Conservation (phyloP, 2,329 filamentous ascomycete species). For the Juglanconis juglandina region DNA sequence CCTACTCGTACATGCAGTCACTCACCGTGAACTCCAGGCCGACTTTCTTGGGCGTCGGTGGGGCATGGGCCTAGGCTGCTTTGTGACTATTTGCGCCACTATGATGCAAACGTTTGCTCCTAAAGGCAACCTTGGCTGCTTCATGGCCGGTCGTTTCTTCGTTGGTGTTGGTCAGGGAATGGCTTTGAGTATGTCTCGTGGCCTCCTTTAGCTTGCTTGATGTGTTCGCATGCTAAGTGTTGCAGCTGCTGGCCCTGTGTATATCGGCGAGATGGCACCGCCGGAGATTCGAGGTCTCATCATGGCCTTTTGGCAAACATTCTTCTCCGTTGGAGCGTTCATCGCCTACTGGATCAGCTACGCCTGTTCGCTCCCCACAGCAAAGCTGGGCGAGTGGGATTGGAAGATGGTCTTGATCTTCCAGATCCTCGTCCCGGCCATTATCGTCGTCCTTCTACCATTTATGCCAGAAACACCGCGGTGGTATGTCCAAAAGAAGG, state of each 20-base stretch:
- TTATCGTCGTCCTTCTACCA: conserved; percentile 60
- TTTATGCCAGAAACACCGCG: conserved; percentile 67
- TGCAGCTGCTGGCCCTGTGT: conserved; percentile 60
- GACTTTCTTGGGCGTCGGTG: conserved; percentile 60
- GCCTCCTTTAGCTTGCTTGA: conserved; percentile 4
- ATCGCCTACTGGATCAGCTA: conserved; percentile 66
- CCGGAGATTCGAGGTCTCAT: conserved; percentile 62
- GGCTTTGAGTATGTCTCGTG: conserved; percentile 39
- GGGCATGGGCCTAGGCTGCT: conserved; percentile 63
- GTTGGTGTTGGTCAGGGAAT: conserved; percentile 70
- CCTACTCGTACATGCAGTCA: too few species aligned
- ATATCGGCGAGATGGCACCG: conserved; percentile 67
- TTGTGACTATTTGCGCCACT: conserved; percentile 64
- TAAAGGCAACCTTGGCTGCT: conserved; percentile 57
- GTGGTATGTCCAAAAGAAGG: conserved; percentile 62
- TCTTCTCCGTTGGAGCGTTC: conserved; percentile 63
- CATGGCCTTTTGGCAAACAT: conserved; percentile 69
- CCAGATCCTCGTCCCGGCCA: conserved; percentile 63
- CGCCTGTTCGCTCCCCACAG: conserved; percentile 53
- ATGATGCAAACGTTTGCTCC: conserved; percentile 67
- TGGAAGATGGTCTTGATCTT: conserved; percentile 72
- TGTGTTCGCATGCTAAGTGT: conserved; percentile 25
- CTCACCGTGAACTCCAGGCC: conserved; percentile 28
- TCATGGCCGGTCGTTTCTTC: conserved; percentile 65
- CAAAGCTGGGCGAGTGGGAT: conserved; percentile 64